Conservation (phyloP, 768 basidiomycete genomes). For the Tylopilus felleus region DNA sequence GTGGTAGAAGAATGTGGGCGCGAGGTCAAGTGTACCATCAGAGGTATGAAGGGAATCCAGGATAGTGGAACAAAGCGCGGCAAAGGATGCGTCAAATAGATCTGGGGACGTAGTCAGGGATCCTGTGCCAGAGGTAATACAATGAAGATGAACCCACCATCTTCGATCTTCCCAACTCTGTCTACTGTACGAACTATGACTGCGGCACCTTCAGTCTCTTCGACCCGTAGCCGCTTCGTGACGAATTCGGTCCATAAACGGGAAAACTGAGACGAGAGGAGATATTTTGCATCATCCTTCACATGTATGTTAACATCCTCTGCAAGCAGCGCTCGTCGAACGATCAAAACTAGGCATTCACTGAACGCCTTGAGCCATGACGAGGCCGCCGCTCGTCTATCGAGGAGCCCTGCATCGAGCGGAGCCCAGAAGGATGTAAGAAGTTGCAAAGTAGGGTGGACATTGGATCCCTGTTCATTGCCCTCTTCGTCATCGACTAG, state of each 20-base stretch:
- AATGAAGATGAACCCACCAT: slow-evolving; percentile 35
- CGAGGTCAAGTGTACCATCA: slow-evolving; percentile 23
- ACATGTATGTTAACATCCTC: slow-evolving; percentile 5
- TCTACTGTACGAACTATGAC: slow-evolving; percentile 46
- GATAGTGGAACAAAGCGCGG: slow-evolving; percentile 31
- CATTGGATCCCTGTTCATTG: background rate
- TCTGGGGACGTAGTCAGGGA: slow-evolving; percentile 25
- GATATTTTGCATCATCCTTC: slow-evolving; percentile 3
- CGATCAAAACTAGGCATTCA: slow-evolving; percentile 65
- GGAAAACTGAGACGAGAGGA: slow-evolving; percentile 46
- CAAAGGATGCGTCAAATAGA: slow-evolving; percentile 52
- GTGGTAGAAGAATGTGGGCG: slow-evolving; percentile 46
- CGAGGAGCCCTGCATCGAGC: slow-evolving; percentile 42
- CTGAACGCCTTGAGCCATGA: slow-evolving; percentile 68
- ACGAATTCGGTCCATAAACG: slow-evolving; percentile 49
- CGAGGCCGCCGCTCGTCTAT: slow-evolving; percentile 28
- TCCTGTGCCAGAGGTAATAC: slow-evolving; percentile 21
- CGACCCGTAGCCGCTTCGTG: slow-evolving; percentile 43
- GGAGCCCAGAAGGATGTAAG: slow-evolving; percentile 85
- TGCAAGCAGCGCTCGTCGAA: slow-evolving; percentile 27
- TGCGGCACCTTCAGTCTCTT: slow-evolving; percentile 41
- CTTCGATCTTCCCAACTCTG: slow-evolving; percentile 39
- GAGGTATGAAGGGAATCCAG: background rate
- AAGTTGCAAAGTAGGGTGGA: slow-evolving; percentile 44
- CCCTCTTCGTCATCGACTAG: background rate